Conservation (phyloP, 495 filamentous ascomycete species). For the Penicillium goetzii region DNA sequence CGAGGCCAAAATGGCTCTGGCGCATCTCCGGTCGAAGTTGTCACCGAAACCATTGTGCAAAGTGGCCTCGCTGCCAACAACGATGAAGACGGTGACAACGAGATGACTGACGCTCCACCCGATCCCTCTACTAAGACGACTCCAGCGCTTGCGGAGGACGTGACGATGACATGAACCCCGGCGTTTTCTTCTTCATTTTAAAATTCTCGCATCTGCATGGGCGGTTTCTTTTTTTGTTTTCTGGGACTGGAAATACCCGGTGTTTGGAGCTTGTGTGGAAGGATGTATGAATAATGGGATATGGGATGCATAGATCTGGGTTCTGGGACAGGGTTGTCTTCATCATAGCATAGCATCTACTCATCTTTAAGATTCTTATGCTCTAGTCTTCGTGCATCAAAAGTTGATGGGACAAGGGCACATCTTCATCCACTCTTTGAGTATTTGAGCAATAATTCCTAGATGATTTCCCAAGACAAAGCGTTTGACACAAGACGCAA, state of each 20-base stretch:
- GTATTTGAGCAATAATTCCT: background rate
- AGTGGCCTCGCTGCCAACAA: slow-evolving; percentile 10
- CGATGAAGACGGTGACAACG: slow-evolving; percentile 27
- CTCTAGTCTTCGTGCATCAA: background rate
- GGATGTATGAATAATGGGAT: slow-evolving; percentile 1
- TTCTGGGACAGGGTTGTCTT: background rate
- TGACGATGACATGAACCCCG: slow-evolving; percentile 32
- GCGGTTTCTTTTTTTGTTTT: slow-evolving; percentile 21
- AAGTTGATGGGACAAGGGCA: no score
- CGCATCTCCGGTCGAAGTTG: slow-evolving; percentile 2
- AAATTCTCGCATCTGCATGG: slow-evolving; percentile 26
- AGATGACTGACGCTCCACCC: slow-evolving; percentile 28
- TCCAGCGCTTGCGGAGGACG: slow-evolving; percentile 31
- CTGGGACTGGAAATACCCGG: slow-evolving; percentile 31
- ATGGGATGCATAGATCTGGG: slow-evolving; percentile 39
- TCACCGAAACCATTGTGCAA: background rate
- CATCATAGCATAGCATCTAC: background rate
- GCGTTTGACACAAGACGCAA: no score
- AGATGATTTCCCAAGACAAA: no score
- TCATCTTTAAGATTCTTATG: background rate
- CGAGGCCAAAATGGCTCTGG: slow-evolving; percentile 14
- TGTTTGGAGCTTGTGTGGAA: slow-evolving; percentile 25
- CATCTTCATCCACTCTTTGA: background rate
- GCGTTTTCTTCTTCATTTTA: background rate
- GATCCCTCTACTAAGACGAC: slow-evolving; percentile 23